Conservation (phyloP, 176 grass and related monocot genomes). For the Saccharum spontaneum region DNA sequence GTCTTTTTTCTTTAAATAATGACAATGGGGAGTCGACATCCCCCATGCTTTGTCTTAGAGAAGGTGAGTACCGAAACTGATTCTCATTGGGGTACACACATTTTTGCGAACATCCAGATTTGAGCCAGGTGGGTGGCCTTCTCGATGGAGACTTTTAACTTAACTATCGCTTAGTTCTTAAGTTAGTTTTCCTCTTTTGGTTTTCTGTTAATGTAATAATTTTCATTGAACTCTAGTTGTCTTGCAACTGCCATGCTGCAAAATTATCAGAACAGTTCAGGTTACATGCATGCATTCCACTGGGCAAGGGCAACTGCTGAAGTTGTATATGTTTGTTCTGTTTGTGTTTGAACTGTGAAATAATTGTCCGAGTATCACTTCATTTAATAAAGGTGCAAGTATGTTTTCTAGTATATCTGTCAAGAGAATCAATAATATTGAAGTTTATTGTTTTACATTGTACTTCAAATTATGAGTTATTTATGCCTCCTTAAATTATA, state of each 20-base stretch:
- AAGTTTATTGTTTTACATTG: not conserved
- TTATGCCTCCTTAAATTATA: not conserved
- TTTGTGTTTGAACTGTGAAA: not conserved
- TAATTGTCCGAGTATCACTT: not conserved
- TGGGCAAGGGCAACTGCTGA: not conserved
- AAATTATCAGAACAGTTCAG: not conserved
- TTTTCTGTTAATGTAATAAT: not conserved
- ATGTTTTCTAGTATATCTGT: not conserved
- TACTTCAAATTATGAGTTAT: not conserved
- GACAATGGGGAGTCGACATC: not conserved
- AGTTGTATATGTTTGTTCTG: not conserved
- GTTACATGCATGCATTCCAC: not conserved
- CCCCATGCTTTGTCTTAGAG: not conserved
- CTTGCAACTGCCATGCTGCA: not conserved
- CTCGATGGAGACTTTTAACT: not conserved
- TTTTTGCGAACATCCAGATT: not conserved
- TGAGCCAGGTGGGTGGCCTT: not conserved
- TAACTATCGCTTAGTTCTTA: not conserved
- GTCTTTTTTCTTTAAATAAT: not conserved
- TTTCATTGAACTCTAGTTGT: conserved; percentile 23
- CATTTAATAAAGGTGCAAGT: not conserved
- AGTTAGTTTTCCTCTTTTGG: not conserved
- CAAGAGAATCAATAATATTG: not conserved
- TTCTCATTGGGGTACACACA: not conserved
- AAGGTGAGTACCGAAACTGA: not conserved